These are phyloP conservation scores for Rosa hybrid DNA, from an alignment of 331 rosid genomes.

Conservation along the genomic window DNA sequence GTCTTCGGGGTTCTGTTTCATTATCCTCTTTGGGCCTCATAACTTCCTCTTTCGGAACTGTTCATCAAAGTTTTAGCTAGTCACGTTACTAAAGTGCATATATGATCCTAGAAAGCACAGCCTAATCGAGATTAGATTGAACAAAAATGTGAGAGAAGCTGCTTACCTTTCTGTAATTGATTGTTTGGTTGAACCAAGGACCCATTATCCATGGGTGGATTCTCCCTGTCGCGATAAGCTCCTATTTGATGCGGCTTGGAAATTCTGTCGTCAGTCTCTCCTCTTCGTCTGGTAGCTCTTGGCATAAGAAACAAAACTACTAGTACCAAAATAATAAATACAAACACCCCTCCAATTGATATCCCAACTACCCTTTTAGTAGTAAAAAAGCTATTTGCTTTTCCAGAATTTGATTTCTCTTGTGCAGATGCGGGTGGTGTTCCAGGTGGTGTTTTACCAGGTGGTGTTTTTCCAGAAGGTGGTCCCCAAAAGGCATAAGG, in stretches of 20 bases:
- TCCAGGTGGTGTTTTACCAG: constrained; percentile 37
- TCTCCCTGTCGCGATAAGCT: constrained; percentile 69
- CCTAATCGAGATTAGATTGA: constrained; percentile 13
- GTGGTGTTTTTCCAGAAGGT: constrained; percentile 45
- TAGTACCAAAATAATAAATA: constrained; percentile 52
- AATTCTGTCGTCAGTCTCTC: constrained; percentile 50
- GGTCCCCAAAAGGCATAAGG: constrained; percentile 40
- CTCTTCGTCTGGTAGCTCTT: constrained; percentile 53
- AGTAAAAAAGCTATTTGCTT: constrained; percentile 39
- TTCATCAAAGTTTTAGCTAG: constrained; percentile 15
- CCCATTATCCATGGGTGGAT: constrained; percentile 40
- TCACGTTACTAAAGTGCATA: neutral
- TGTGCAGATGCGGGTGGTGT: constrained; percentile 60
- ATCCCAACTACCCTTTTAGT: constrained; percentile 79
- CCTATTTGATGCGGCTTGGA: constrained; percentile 71
- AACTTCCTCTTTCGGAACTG: constrained; percentile 52
- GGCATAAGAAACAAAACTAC: constrained; percentile 67
- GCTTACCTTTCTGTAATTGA: constrained; percentile 67
- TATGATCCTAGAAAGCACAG: neutral
- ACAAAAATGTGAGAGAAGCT: constrained; percentile 21
- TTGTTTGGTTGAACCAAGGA: constrained; percentile 49
- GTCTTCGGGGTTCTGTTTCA: constrained; percentile 51
- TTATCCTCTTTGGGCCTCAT: constrained; percentile 50
- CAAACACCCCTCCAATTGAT: constrained; percentile 61
- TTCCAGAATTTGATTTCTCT: constrained; percentile 57